A percentile compares a stretch with the other conserved stretches of the same genome.
Conservation (phyloP, 306 rosid genomes). For the Crotalaria pallida region DNA sequence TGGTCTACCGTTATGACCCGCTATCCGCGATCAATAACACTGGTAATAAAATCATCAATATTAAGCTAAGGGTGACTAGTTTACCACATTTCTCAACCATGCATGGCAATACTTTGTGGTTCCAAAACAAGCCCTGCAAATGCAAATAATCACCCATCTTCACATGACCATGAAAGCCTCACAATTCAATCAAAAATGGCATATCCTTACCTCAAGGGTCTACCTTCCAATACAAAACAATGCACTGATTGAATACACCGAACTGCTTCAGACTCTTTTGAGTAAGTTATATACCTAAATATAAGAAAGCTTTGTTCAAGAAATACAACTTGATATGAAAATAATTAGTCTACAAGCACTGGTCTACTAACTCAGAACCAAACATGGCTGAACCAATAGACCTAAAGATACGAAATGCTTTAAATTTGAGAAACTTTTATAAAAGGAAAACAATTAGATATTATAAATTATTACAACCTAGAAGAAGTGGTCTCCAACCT, state of each 20-base stretch:
- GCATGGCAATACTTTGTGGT: conserved; percentile 62
- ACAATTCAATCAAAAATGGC: conserved; percentile 15
- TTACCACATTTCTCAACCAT: conserved; percentile 56
- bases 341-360: background rate
- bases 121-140: conserved; percentile 57
- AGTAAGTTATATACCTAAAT: conserved; percentile 49
- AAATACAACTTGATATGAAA: conserved; percentile 3
- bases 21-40: no score
- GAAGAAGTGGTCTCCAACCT: conserved; percentile 2
- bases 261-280: conserved; percentile 45
- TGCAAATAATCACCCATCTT: conserved; percentile 19
- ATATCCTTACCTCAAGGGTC: conserved; percentile 43
- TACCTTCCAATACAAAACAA: conserved; percentile 51
- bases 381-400: background rate
- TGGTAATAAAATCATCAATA: conserved; percentile 16
- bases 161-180: conserved; percentile 3
- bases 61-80: conserved; percentile 11
- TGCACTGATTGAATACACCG: conserved; percentile 54
- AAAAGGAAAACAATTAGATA: background rate
- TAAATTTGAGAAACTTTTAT: conserved; percentile 14
- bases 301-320: conserved; percentile 6
- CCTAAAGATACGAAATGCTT: conserved; percentile 22
- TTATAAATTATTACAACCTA: background rate
- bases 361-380: conserved; percentile 6
- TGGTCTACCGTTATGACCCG: no score